A percentile compares a stretch with the other conserved stretches of the same genome.
Conservation (phyloP, 805 yeast species). For the Barnettozyma pratensis region DNA sequence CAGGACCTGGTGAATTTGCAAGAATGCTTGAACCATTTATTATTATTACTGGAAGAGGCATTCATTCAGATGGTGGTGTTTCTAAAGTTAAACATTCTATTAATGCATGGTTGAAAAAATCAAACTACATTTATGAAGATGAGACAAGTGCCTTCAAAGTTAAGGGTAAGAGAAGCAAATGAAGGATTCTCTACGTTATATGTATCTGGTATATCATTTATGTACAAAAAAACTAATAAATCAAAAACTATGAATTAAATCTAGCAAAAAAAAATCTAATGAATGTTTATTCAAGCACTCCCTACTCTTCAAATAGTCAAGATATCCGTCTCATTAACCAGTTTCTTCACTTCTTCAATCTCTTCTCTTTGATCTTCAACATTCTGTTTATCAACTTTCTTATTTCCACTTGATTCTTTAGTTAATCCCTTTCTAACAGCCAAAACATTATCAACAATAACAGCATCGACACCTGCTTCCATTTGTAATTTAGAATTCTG, state of each 20-base stretch:
- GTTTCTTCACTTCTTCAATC: slow-evolving; percentile 3
- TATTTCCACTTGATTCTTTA: slow-evolving; percentile 19
- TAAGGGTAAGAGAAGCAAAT: slow-evolving; percentile 31
- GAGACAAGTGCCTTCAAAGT: slow-evolving; percentile 38
- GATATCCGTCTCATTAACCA: slow-evolving; percentile 4
- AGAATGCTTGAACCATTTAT: slow-evolving; percentile 37
- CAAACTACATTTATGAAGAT: slow-evolving; percentile 43
- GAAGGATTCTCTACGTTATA: not conserved
- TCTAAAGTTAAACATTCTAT: slow-evolving; percentile 44
- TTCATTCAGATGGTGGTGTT: slow-evolving; percentile 57
- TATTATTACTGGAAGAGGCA: slow-evolving; percentile 65
- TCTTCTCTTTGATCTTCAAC: not conserved
- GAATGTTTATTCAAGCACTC: no score
- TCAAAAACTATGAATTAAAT: no score
- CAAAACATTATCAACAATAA: slow-evolving; percentile 91
- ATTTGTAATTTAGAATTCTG: slow-evolving; percentile 79
- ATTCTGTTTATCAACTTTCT: not conserved
- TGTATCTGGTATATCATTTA: not conserved
- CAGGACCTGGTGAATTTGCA: slow-evolving; percentile 32
- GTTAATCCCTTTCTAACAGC: slow-evolving; percentile 85
- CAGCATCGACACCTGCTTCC: slow-evolving; percentile 96
- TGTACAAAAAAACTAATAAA: no score
- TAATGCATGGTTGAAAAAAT: slow-evolving; percentile 30
- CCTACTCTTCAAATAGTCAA: not conserved
- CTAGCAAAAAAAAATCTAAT: no score